phyloP scores from a whole-genome alignment of 495 filamentous ascomycete species.

The Pseudevernia furfuracea region DNA sequence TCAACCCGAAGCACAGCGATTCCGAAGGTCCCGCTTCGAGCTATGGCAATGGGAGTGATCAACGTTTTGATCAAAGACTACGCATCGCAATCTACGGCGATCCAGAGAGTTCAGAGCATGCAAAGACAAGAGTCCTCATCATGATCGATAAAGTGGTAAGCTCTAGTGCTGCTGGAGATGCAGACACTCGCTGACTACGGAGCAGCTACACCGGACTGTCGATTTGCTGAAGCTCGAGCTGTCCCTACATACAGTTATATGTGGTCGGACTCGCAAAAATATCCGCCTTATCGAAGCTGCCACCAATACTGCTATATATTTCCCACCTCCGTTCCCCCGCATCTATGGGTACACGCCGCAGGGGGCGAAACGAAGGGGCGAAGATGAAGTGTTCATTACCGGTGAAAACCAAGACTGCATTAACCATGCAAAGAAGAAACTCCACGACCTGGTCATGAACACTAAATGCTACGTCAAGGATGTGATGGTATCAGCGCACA shows the following conservation, averaged over 20 bases:
- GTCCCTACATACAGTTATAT: slow-evolving; percentile 80
- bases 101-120: slow-evolving; percentile 89
- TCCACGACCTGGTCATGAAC: slow-evolving; percentile 70
- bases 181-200: slow-evolving; percentile 30
- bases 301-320: slow-evolving; percentile 94
- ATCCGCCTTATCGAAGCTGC: slow-evolving; percentile 93
- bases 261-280: slow-evolving; percentile 86
- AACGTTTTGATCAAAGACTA: slow-evolving; percentile 67
- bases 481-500: slow-evolving; percentile 72
- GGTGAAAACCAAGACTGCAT: slow-evolving; percentile 76
- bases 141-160: slow-evolving; percentile 95
- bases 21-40: slow-evolving; percentile 48
- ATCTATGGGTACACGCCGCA: slow-evolving; percentile 82
- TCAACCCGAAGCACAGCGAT: slow-evolving; percentile 65
- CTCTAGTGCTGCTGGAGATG: slow-evolving; percentile 18
- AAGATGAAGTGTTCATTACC: slow-evolving; percentile 89
- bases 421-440: slow-evolving; percentile 74
- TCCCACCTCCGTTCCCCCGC: slow-evolving; percentile 84
- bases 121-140: slow-evolving; percentile 90
- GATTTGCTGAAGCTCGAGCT: slow-evolving; percentile 76
- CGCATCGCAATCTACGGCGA: slow-evolving; percentile 92
- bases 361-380: slow-evolving; percentile 67
- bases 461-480: slow-evolving; percentile 88
- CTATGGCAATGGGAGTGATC: slow-evolving; percentile 60
- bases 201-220: slow-evolving; percentile 75